Evolutionary conservation across 768 basidiomycete species (phyloP).

Genomic region (Dictyophora rubrovolvata): DNA sequence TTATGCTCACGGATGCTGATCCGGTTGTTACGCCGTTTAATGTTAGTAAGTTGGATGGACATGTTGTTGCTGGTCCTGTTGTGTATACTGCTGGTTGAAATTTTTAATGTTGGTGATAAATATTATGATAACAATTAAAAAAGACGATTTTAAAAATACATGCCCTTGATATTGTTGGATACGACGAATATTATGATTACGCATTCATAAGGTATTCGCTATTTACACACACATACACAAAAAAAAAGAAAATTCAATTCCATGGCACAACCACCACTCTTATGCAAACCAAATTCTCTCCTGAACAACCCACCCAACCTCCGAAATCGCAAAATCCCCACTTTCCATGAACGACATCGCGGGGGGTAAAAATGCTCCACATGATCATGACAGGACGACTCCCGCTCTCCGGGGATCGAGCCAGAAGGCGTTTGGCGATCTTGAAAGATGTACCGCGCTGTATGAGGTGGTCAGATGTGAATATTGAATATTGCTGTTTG

Average conservation of each 20-base stretch:
- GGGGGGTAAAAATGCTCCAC: slow-evolving; percentile 24
- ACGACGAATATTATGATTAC: too few relatives aligned
- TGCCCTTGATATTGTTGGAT: too few relatives aligned
- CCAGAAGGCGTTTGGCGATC: slow-evolving; percentile 23
- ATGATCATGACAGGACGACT: slow-evolving; percentile 26
- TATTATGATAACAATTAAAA: too few relatives aligned
- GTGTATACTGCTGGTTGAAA: slow-evolving; percentile 31
- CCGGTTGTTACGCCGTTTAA: slow-evolving; percentile 51
- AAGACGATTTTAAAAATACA: too few relatives aligned
- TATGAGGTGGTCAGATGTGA: slow-evolving; percentile 17
- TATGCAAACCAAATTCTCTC: slow-evolving; percentile 28
- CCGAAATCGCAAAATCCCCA: slow-evolving; percentile 27
- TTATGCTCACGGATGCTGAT: slow-evolving; percentile 39
- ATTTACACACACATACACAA: too few relatives aligned
- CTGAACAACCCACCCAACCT: slow-evolving; percentile 22
- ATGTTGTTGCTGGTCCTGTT: slow-evolving; percentile 49
- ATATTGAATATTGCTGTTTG: slow-evolving; percentile 27
- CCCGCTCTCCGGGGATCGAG: slow-evolving; percentile 29
- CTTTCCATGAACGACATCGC: slow-evolving; percentile 23
- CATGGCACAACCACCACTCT: too few relatives aligned
- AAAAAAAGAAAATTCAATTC: too few relatives aligned
- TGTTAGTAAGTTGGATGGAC: slow-evolving; percentile 37
- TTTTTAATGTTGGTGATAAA: too few relatives aligned
- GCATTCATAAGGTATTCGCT: too few relatives aligned
- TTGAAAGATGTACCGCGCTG: background rate